Evolutionary conservation across 331 rosid genomes (phyloP).

Genomic region (Acacia pycnantha): DNA sequence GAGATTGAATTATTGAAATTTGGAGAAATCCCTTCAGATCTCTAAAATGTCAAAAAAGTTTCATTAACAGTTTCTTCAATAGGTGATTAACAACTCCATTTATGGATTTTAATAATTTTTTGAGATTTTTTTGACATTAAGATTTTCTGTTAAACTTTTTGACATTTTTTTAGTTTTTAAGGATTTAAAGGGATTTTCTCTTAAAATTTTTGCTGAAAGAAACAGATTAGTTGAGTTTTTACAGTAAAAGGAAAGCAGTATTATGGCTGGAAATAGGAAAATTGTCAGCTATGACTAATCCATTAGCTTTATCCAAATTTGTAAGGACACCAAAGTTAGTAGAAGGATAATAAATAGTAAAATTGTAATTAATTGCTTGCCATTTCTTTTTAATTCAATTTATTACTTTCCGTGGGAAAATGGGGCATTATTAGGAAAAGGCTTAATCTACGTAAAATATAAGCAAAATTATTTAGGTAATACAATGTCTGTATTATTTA

Average conservation of each 20-base stretch:
- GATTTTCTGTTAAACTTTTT: no score
- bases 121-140: no score
- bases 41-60: no score
- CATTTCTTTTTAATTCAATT: not conserved
- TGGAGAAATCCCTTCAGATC: no score
- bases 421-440: not conserved
- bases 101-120: no score
- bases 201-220: not conserved
- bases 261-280: not conserved
- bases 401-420: not conserved
- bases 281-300: not conserved
- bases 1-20: not conserved
- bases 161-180: no score
- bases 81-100: no score
- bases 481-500: not conserved
- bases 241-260: not conserved
- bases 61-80: no score
- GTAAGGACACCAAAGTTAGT: not conserved
- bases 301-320: not conserved
- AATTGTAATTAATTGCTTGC: not conserved
- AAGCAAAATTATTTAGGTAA: not conserved
- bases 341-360: not conserved
- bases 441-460: not conserved
- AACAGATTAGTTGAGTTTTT: not conserved
- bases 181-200: no score